Evolutionary conservation across 768 basidiomycete genomes (phyloP), one percentile per base, ranked within the genome.

Genomic region (Tylopilus sp.): DNA sequence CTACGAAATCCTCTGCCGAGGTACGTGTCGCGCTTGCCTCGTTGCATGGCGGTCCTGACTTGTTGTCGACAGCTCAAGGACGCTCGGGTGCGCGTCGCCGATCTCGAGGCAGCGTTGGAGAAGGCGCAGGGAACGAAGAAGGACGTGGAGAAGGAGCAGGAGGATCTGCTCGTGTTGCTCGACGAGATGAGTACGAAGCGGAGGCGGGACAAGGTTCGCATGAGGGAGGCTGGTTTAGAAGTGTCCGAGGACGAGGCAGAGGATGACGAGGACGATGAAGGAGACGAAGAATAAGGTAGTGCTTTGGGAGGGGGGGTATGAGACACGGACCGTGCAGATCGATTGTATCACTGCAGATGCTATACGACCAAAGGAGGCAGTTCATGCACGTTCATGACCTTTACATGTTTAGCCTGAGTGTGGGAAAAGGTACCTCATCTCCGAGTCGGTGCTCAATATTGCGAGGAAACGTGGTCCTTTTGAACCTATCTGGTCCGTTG

Each of bases 141-240:
- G 59, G 93, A 97, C 10, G 82, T 85, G 22, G 93, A 97, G 70
- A 95, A 94, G 71, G 96, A 99, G 68, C 95, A 98, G 62, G 96
- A 98, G 66, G 96, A 99, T 70, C 69, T 98, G 44, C 75, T 99
- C 21, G 95, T 99, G 12, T 72, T 98, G 29, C 75, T 99, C 4
- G 97, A 98, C 63, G 97, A 98, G 72, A 76, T 97, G 56, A 89
- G 84, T 41, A 80, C 75, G 58, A 99, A 99, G 72, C 78, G 95
- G 48, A 82, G 80, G 73, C 77, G 75, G 59, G 97, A 98, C 65
- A 98, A 98, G 74, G 78, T 69, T 43, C 76, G 79, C 59, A 81
- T 99, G 75, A 76, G 78, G 63, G 82, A 80, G 52, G 81, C 80
- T 11, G 89, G 89, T 0, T 52, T 92, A 67, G 94, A 94, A 30